phyloP scores from a whole-genome alignment of 1,284 basidiomycete species.

The Ceratorhiza oryzae-sativae region DNA sequence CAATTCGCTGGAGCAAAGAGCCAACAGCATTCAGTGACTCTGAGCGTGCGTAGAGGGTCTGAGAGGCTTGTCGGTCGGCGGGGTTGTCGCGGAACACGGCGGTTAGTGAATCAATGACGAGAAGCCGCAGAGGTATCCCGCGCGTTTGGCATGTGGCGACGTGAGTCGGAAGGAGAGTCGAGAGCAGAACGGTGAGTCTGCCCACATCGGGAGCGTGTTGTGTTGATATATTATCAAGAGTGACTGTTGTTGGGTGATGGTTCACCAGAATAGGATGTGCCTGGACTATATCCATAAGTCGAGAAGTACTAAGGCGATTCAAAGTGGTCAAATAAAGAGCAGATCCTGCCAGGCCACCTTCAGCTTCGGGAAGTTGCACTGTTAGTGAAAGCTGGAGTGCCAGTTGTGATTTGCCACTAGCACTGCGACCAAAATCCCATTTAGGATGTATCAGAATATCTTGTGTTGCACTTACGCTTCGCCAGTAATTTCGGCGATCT shows the following conservation, averaged over 20 bases:
- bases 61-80: slow-evolving; percentile 60
- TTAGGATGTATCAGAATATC: background rate
- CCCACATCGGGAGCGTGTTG: slow-evolving; percentile 57
- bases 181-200: slow-evolving; percentile 66
- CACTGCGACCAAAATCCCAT: slow-evolving; percentile 56
- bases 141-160: slow-evolving; percentile 56
- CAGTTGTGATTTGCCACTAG: slow-evolving; percentile 87
- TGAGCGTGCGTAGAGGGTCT: slow-evolving; percentile 71
- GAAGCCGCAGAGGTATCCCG: slow-evolving; percentile 66
- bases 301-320: slow-evolving; percentile 70
- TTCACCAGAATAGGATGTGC: slow-evolving; percentile 59
- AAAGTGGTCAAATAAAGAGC: slow-evolving; percentile 80
- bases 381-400: slow-evolving; percentile 78
- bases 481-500: slow-evolving; percentile 85
- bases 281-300: slow-evolving; percentile 65
- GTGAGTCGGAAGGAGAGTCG: slow-evolving; percentile 69
- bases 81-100: slow-evolving; percentile 72
- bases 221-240: slow-evolving; percentile 73
- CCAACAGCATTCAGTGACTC: slow-evolving; percentile 72
- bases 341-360: slow-evolving; percentile 64
- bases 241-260: slow-evolving; percentile 51
- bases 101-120: slow-evolving; percentile 83
- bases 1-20: slow-evolving; percentile 70
- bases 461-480: slow-evolving; percentile 56
- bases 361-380: slow-evolving; percentile 68